phyloP scores from a whole-genome alignment of 768 basidiomycete genomes.

The Tephrocybe sp. region DNA sequence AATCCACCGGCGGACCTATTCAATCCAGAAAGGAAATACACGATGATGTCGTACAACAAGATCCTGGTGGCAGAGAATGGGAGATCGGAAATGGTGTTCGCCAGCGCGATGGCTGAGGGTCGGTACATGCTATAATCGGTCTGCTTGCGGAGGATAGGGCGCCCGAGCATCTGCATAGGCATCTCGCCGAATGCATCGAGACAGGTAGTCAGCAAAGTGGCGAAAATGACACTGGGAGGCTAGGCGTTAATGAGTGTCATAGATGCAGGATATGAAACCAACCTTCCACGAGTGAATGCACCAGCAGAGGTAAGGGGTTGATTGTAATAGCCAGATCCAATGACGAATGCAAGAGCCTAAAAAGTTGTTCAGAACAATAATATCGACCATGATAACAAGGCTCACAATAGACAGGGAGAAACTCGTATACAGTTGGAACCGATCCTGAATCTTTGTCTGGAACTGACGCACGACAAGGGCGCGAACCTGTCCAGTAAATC shows the following conservation, averaged over 20 bases:
- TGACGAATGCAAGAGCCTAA: constrained; percentile 55
- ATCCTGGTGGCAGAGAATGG: constrained; percentile 64
- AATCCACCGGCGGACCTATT: constrained; percentile 40
- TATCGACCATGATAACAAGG: not conserved
- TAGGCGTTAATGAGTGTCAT: not conserved
- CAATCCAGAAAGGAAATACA: constrained; percentile 68
- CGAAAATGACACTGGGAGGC: constrained; percentile 58
- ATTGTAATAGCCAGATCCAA: constrained; percentile 74
- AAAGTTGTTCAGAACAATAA: constrained; percentile 3
- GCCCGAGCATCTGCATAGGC: constrained; percentile 76
- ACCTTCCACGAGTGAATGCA: constrained; percentile 83
- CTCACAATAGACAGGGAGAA: constrained; percentile 58
- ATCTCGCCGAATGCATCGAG: constrained; percentile 77
- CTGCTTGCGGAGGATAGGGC: constrained; percentile 73
- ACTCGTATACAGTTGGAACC: constrained; percentile 73
- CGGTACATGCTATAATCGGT: constrained; percentile 64
- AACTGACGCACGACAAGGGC: constrained; percentile 74
- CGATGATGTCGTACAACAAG: constrained; percentile 58
- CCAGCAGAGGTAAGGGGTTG: constrained; percentile 72
- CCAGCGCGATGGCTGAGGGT: constrained; percentile 60
- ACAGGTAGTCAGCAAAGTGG: constrained; percentile 61
- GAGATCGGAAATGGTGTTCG: constrained; percentile 65
- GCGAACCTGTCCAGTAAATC: constrained; percentile 70
- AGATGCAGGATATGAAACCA: not conserved
- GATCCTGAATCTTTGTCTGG: constrained; percentile 69